Evolutionary conservation across 164 flowering plant genomes (phyloP), one percentile per base, ranked within the genome.

Genomic region (Paratinospora sagittata): DNA sequence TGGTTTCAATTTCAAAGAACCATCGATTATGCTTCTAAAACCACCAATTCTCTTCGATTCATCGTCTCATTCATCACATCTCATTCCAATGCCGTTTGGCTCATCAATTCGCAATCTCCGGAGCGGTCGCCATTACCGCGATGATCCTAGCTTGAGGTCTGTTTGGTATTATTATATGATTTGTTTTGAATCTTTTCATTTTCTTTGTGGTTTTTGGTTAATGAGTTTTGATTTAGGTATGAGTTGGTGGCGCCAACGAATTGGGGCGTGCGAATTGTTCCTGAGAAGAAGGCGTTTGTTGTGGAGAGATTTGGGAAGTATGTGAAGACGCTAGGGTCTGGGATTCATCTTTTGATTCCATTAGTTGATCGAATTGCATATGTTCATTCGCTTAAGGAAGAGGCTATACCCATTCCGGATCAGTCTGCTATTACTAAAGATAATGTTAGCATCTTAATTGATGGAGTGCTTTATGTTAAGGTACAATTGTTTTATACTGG

Each of bases 401-500:
- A 91, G 76, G 89, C 96, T 0, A 95, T 95, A 73, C 89, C 85
- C 0, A 87, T 91, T 37, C 90, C 94, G 0, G 87, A 89, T 70
- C 99, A 95, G 76, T 82, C 91, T 43, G 99, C 97, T 37, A 91
- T 92, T 72, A 92, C 99, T 2, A 91, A 84, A 80, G 99, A 92
- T 64, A 95, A 95, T 81, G 99, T 91, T 79, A 86, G 86, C 89
- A 88, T 95, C 58, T 65, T 77, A 64, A 92, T 92, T 39, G 90
- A 85, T 75, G 98, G 97, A 0, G 89, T 92, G 34, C 90, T 94
- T 39, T 94, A 90, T 71, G 88, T 90, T 8, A 92, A 85, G 96
- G 98, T 86, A 72, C 8, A 39, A 27, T 3, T n/a, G 27, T 58
- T 33, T 43, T 3, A n/a, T n/a, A n/a, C n/a, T n/a, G n/a, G n/a